A percentile compares a stretch with the other conserved stretches of the same genome.
phyloP scores from a whole-genome alignment of 805 yeast species.

The Cyberlindnera subsufficiens region DNA sequence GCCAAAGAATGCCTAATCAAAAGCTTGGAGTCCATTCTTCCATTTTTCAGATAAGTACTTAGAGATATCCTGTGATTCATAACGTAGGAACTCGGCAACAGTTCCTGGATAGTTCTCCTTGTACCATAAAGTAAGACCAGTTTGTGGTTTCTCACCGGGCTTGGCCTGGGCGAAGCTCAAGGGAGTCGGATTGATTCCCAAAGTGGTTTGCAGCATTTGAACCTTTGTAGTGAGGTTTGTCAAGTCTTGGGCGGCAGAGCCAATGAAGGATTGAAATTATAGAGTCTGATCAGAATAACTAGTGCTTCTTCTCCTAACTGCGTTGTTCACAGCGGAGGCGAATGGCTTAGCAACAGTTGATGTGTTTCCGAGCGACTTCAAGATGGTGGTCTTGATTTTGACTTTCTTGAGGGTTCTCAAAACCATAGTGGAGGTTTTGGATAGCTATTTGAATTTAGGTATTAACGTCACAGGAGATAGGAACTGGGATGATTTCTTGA shows the following conservation, averaged over 20 bases:
- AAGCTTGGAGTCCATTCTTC: background rate
- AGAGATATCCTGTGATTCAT: background rate
- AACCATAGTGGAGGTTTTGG: too few species aligned
- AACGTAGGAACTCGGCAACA: background rate
- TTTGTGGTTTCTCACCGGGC: too few species aligned
- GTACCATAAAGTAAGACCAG: background rate
- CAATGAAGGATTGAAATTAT: background rate
- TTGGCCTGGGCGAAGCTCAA: background rate
- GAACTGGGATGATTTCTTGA: too few species aligned
- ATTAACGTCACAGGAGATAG: too few species aligned
- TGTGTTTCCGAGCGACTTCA: too few species aligned
- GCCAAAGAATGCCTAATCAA: too few species aligned
- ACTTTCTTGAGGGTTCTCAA: too few species aligned
- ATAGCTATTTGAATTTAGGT: too few species aligned
- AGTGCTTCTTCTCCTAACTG: too few species aligned
- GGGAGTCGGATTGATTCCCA: background rate
- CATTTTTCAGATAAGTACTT: background rate
- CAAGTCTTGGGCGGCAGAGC: background rate
- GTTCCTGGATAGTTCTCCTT: background rate
- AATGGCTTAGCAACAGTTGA: too few species aligned
- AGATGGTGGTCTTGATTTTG: too few species aligned
- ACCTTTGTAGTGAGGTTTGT: background rate
- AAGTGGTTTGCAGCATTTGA: background rate
- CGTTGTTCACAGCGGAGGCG: too few species aligned
- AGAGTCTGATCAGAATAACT: background rate